Evolutionary conservation across 257 asterid species (phyloP).

Genomic region (Anisodus acutangulus): DNA sequence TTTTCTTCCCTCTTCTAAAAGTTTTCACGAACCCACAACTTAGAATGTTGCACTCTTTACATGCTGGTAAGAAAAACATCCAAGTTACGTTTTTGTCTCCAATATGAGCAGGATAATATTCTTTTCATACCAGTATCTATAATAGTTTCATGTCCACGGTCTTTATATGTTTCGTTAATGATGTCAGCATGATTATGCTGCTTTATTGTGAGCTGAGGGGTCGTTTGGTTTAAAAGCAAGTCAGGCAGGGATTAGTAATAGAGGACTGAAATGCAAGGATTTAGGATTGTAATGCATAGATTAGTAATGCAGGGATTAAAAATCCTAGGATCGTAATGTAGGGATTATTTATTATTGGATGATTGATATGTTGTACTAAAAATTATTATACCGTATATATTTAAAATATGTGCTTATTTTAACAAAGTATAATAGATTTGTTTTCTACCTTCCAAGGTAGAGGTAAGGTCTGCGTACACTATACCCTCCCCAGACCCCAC

Average conservation of each 20-base stretch:
- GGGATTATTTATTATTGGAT: background rate
- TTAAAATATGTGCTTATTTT: background rate
- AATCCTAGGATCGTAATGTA: background rate
- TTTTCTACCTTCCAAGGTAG: too few species aligned
- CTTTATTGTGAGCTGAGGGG: background rate
- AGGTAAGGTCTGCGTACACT: too few species aligned
- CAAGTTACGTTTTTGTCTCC: background rate
- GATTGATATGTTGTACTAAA: background rate
- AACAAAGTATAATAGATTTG: background rate
- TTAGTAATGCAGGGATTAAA: background rate
- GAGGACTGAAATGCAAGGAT: background rate
- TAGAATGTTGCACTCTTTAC: constrained; percentile 1
- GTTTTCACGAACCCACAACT: background rate
- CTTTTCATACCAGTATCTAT: constrained; percentile 5
- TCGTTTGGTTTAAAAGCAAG: background rate
- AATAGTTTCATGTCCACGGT: background rate
- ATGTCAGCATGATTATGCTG: constrained; percentile 14
- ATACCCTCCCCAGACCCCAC: too few species aligned
- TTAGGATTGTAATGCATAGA: background rate
- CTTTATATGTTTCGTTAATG: background rate
- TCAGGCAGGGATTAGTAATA: background rate
- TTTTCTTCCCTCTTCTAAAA: constrained; percentile 2
- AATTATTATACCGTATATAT: background rate
- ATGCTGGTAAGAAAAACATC: constrained; percentile 2
- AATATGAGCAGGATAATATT: constrained; percentile 18